These are phyloP conservation scores for Zygosaccharomyces sapae DNA, from an alignment of 1,139 yeast genomes.

Conservation along the genomic window DNA sequence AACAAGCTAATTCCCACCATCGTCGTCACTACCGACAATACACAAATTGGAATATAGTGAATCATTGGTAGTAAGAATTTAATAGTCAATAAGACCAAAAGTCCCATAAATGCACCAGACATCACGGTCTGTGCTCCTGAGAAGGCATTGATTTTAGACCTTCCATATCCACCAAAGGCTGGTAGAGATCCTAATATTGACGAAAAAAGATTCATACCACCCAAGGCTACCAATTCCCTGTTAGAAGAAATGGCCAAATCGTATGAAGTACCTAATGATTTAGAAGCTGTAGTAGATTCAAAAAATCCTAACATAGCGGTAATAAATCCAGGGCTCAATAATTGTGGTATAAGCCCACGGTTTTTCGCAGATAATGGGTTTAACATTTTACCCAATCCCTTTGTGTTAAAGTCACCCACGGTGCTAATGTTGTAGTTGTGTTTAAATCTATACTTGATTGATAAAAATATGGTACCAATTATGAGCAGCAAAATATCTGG, in stretches of 20 bases:
- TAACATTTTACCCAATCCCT: conserved; percentile 41
- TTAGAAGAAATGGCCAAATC: conserved; percentile 68
- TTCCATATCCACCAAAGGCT: conserved; percentile 93
- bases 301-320: conserved; percentile 88
- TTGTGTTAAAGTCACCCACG: conserved; percentile 59
- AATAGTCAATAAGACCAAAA: conserved; percentile 63
- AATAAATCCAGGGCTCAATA: conserved; percentile 59
- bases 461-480: conserved; percentile 54
- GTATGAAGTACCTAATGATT: conserved; percentile 64
- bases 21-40: conserved; percentile 75
- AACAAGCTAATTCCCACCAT: conserved; percentile 73
- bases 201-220: conserved; percentile 64
- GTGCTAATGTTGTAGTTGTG: conserved; percentile 53
- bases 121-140: conserved; percentile 83
- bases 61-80: conserved; percentile 58
- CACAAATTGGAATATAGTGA: conserved; percentile 74
- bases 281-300: conserved; percentile 91
- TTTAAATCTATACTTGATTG: conserved; percentile 53
- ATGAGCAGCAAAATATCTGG: conserved; percentile 86
- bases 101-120: conserved; percentile 78
- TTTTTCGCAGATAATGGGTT: conserved; percentile 45
- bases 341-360: conserved; percentile 29
- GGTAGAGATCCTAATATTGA: conserved; percentile 76
- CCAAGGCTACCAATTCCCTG: conserved; percentile 77
- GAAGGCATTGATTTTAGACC: conserved; percentile 82